A percentile compares a stretch with the other conserved stretches of the same genome.
Evolutionary conservation across 306 rosid species (phyloP).

Genomic region (Dryas octopetala): DNA sequence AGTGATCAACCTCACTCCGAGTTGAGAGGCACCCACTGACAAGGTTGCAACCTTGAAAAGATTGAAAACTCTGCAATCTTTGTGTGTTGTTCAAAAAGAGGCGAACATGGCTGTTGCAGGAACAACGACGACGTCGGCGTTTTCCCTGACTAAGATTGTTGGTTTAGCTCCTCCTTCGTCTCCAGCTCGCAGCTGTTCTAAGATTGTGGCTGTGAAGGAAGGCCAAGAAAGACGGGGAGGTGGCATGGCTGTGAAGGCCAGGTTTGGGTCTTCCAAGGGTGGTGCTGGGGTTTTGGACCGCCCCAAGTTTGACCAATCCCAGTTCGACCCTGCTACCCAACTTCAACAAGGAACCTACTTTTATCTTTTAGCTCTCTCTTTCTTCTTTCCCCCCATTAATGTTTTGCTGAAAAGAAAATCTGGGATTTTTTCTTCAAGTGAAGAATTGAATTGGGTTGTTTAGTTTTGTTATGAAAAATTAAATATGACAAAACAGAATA

Average conservation of each 20-base stretch:
- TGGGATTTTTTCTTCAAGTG: not conserved
- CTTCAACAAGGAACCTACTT: conserved; percentile 11
- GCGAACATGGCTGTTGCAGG: conserved; percentile 11
- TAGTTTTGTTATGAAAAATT: not conserved
- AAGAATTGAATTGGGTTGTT: too few species aligned
- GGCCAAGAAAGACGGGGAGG: not conserved
- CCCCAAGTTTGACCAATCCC: conserved; percentile 26
- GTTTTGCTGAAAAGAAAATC: not conserved
- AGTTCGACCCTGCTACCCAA: conserved; percentile 17
- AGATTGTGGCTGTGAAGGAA: conserved; percentile 3
- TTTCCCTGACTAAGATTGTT: not conserved
- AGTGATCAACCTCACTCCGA: not conserved
- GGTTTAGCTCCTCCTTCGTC: conserved; percentile 1
- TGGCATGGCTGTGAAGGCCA: conserved; percentile 17
- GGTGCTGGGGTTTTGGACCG: conserved; percentile 31
- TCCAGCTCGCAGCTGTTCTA: not conserved
- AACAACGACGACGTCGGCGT: not conserved
- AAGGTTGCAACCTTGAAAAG: too few species aligned
- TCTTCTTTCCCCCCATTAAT: not conserved
- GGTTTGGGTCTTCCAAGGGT: conserved; percentile 28
- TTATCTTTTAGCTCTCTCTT: not conserved
- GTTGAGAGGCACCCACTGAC: too few species aligned
- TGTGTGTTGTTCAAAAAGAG: not conserved
- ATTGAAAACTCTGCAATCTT: too few species aligned
- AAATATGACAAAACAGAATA: too few species aligned